A percentile compares a stretch with the other conserved stretches of the same genome.
Evolutionary conservation across 2,329 filamentous ascomycete genomes (phyloP).

Genomic region (Neonectria magnoliae): DNA sequence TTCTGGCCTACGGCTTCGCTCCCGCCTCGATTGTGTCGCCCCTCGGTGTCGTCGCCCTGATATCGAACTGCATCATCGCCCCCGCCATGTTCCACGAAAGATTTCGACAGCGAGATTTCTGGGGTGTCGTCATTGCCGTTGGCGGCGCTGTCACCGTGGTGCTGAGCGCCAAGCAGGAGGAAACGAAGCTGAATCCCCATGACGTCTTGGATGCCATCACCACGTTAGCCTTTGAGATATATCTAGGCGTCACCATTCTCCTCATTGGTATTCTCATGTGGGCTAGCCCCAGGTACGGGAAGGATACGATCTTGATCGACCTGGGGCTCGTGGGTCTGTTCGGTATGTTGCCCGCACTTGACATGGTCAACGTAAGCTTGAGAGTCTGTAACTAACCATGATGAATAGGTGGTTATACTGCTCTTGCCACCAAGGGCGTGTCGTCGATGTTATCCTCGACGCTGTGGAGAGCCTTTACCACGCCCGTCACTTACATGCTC

Average conservation of each 20-base stretch:
- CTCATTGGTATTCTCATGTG: constrained; percentile 84
- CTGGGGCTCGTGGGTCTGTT: constrained; percentile 93
- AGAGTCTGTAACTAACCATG: constrained; percentile 23
- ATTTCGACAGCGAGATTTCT: constrained; percentile 85
- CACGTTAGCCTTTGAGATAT: constrained; percentile 88
- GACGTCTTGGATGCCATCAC: constrained; percentile 92
- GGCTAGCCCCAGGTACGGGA: constrained; percentile 85
- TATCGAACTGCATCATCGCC: constrained; percentile 97
- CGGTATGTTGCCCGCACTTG: constrained; percentile 65
- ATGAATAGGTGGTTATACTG: constrained; percentile 86
- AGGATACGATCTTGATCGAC: constrained; percentile 88
- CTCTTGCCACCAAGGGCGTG: constrained; percentile 93
- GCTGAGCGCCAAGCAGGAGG: constrained; percentile 86
- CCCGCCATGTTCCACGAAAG: constrained; percentile 92
- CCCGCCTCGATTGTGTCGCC: constrained; percentile 97
- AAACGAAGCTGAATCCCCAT: constrained; percentile 89
- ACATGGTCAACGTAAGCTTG: not conserved
- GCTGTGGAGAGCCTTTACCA: constrained; percentile 87
- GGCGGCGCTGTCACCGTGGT: constrained; percentile 92
- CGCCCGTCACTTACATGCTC: constrained; percentile 91
- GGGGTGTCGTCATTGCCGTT: constrained; percentile 88
- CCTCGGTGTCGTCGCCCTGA: constrained; percentile 92
- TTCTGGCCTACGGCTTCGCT: constrained; percentile 96
- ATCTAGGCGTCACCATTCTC: constrained; percentile 78
- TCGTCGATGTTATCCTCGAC: constrained; percentile 94